Evolutionary conservation across 805 yeast species (phyloP).

Genomic region (Candida golubevii): DNA sequence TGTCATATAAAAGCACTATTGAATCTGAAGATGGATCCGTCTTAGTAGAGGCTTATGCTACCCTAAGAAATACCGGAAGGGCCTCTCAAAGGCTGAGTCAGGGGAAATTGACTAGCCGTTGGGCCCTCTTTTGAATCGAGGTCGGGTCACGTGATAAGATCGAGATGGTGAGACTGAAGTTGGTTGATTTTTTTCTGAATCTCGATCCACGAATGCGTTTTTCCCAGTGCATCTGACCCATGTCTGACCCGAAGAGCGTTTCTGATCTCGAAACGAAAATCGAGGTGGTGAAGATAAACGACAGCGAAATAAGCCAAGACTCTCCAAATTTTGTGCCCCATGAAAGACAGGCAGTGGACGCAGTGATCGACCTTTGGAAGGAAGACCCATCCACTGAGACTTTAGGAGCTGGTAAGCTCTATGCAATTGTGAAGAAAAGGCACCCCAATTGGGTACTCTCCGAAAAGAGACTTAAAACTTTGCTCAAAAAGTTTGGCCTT

Average conservation of each 20-base stretch:
- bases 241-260: conserved; percentile 1
- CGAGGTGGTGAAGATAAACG: conserved; percentile 38
- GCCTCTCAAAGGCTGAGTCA: conserved; percentile 2
- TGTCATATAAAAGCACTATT: conserved; percentile 47
- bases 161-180: too few relatives aligned
- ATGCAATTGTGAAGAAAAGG: conserved; percentile 43
- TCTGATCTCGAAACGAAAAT: conserved; percentile 16
- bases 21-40: conserved; percentile 49
- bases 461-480: conserved; percentile 50
- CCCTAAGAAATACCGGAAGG: conserved; percentile 24
- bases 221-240: neutral
- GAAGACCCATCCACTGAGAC: conserved; percentile 60
- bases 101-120: neutral
- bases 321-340: conserved; percentile 43
- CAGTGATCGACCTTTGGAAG: conserved; percentile 64
- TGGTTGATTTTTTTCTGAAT: too few relatives aligned
- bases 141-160: conserved; percentile 5
- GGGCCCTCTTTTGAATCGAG: conserved; percentile 2
- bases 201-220: too few relatives aligned
- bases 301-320: conserved; percentile 19
- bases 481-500: conserved; percentile 56
- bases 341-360: conserved; percentile 54
- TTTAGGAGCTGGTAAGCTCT: conserved; percentile 52
- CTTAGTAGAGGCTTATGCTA: conserved; percentile 56
- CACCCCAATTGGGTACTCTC: conserved; percentile 63